A percentile compares a stretch with the other conserved stretches of the same genome.
Evolutionary conservation across 108 stramenopile species (phyloP).

Genomic region (Skeletonema marinoi): DNA sequence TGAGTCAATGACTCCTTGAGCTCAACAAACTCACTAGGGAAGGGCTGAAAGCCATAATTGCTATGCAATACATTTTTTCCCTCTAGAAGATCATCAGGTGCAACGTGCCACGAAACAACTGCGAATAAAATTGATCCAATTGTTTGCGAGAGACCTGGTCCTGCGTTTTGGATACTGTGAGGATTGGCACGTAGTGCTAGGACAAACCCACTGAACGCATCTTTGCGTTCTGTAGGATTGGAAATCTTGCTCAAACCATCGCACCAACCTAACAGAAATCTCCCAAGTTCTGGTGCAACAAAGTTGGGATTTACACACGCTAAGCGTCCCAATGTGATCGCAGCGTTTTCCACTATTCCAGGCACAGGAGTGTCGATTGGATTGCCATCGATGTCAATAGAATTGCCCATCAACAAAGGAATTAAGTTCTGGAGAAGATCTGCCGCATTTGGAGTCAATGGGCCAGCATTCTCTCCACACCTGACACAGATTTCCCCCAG

Average conservation of each 20-base stretch:
- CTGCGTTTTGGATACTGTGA: slow-evolving; percentile 60
- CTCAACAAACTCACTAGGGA: slow-evolving; percentile 63
- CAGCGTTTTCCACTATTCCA: slow-evolving; percentile 87
- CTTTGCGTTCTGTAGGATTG: slow-evolving; percentile 67
- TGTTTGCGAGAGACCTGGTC: slow-evolving; percentile 45
- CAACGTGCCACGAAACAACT: slow-evolving; percentile 75
- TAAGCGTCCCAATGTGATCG: slow-evolving; percentile 86
- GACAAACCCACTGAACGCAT: slow-evolving; percentile 82
- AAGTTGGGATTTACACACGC: slow-evolving; percentile 78
- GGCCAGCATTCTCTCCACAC: slow-evolving; percentile 67
- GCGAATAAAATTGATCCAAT: slow-evolving; percentile 74
- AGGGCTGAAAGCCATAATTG: slow-evolving; percentile 62
- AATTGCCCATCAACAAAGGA: slow-evolving; percentile 77
- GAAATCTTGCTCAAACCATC: slow-evolving; percentile 74
- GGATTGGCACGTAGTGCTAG: slow-evolving; percentile 75
- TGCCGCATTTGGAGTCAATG: slow-evolving; percentile 61
- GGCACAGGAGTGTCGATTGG: slow-evolving; percentile 48
- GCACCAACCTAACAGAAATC: slow-evolving; percentile 81
- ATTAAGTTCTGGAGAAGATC: slow-evolving; percentile 74
- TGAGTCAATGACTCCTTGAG: slow-evolving; percentile 54
- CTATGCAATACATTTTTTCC: slow-evolving; percentile 38
- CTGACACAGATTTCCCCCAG: slow-evolving; percentile 89
- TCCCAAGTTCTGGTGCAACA: slow-evolving; percentile 83
- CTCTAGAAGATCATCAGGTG: slow-evolving; percentile 31
- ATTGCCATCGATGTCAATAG: slow-evolving; percentile 35